Evolutionary conservation across 2,329 filamentous ascomycete species (phyloP).

Genomic region (Aspergillus tamarii): DNA sequence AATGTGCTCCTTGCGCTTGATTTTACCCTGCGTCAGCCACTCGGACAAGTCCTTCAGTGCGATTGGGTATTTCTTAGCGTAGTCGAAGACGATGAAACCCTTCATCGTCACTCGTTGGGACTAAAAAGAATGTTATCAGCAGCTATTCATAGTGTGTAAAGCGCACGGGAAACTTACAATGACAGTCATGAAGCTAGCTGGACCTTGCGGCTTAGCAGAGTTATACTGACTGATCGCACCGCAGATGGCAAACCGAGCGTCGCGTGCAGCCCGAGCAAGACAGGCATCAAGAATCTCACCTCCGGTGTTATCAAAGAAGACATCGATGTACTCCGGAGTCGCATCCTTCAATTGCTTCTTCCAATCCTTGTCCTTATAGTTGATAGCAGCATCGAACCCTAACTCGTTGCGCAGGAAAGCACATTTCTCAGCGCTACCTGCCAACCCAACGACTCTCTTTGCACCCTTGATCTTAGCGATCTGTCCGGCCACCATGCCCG

Average conservation of each 20-base stretch:
- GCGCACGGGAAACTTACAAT: slow-evolving; percentile 35
- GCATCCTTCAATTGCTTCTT: slow-evolving; percentile 62
- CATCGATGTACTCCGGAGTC: slow-evolving; percentile 64
- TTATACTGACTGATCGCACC: slow-evolving; percentile 74
- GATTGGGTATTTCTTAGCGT: slow-evolving; percentile 57
- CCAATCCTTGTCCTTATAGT: slow-evolving; percentile 70
- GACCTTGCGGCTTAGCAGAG: slow-evolving; percentile 57
- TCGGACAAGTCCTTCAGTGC: slow-evolving; percentile 64
- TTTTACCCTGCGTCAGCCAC: slow-evolving; percentile 73
- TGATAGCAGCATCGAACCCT: slow-evolving; percentile 68
- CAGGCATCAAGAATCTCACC: slow-evolving; percentile 71
- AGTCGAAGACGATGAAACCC: slow-evolving; percentile 77
- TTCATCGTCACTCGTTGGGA: slow-evolving; percentile 57
- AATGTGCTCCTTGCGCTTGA: slow-evolving; percentile 73
- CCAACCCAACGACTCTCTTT: slow-evolving; percentile 65
- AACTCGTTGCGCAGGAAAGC: slow-evolving; percentile 65
- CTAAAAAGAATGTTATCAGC: slow-evolving; percentile 26
- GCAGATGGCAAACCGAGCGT: slow-evolving; percentile 71
- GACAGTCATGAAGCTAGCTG: slow-evolving; percentile 51
- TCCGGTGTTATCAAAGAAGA: slow-evolving; percentile 76
- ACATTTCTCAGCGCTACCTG: slow-evolving; percentile 69
- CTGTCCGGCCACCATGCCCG: slow-evolving; percentile 75
- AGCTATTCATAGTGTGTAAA: neutral
- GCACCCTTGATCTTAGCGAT: slow-evolving; percentile 74
- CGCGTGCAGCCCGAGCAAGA: slow-evolving; percentile 63